These are phyloP conservation scores for Daldinia sp. DNA, from an alignment of 2,329 filamentous ascomycete genomes.

Conservation along the genomic window DNA sequence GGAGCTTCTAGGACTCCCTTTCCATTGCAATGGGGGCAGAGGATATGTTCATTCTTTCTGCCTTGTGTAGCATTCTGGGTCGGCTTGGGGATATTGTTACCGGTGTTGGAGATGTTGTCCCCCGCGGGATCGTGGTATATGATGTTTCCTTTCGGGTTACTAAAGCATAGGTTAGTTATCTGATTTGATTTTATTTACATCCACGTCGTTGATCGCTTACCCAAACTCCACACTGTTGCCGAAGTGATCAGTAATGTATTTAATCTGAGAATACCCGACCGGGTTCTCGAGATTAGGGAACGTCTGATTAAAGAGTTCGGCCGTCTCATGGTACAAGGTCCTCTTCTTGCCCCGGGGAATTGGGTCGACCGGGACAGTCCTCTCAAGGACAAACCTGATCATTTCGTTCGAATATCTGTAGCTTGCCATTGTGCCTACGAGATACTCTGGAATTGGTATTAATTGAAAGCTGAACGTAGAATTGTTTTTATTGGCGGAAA, in stretches of 20 bases:
- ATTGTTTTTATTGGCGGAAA: not conserved
- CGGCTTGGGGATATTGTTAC: not conserved
- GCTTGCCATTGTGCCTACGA: not conserved
- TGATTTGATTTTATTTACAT: not conserved
- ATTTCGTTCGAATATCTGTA: slow-evolving; percentile 12
- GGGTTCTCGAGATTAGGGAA: slow-evolving; percentile 9
- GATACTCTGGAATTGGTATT: slow-evolving; percentile 7
- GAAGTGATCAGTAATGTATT: slow-evolving; percentile 31
- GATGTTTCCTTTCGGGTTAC: slow-evolving; percentile 21
- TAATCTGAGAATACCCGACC: slow-evolving; percentile 5
- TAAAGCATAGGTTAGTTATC: slow-evolving; percentile 12
- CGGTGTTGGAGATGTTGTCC: not conserved
- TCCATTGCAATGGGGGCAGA: slow-evolving; percentile 26
- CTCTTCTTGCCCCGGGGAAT: slow-evolving; percentile 16
- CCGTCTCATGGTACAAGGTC: slow-evolving; percentile 9
- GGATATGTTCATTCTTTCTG: not conserved
- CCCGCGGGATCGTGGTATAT: slow-evolving; percentile 9
- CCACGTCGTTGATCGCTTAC: slow-evolving; percentile 14
- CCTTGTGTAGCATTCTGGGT: not conserved
- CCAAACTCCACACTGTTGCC: slow-evolving; percentile 22
- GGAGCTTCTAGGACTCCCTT: slow-evolving; percentile 11
- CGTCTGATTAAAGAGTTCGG: slow-evolving; percentile 7
- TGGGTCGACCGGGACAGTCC: slow-evolving; percentile 16
- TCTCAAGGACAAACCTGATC: slow-evolving; percentile 25
- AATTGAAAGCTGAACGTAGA: not conserved